A percentile compares a stretch with the other conserved stretches of the same genome.
phyloP scores from a whole-genome alignment of 176 grass and related monocot species.

The Paspalum notatum region DNA sequence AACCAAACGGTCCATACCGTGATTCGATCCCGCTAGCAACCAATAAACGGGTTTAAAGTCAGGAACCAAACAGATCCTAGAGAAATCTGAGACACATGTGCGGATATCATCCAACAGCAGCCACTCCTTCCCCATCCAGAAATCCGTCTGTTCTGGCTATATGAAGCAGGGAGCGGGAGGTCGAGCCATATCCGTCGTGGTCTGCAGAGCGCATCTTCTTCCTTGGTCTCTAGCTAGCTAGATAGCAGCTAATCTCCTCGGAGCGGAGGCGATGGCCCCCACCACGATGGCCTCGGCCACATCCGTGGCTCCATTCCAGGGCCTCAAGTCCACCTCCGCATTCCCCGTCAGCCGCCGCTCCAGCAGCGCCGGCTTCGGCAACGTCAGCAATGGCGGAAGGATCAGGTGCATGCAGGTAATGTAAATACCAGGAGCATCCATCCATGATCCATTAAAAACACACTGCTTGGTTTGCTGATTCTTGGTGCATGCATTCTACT shows the following conservation, averaged over 20 bases:
- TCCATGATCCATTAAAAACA: neutral
- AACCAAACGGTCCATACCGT: no score
- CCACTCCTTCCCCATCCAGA: slow-evolving; percentile 36
- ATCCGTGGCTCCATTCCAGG: slow-evolving; percentile 56
- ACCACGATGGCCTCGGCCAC: slow-evolving; percentile 60
- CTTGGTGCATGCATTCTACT: neutral
- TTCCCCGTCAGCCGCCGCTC: slow-evolving; percentile 43
- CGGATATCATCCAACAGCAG: slow-evolving; percentile 1
- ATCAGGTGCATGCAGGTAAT: slow-evolving; percentile 84
- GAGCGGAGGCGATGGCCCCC: slow-evolving; percentile 47
- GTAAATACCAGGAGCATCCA: no score
- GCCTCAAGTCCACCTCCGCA: slow-evolving; percentile 52
- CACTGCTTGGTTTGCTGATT: neutral
- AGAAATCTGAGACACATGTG: no score
- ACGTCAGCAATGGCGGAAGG: slow-evolving; percentile 62
- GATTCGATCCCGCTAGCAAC: no score
- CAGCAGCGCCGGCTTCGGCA: slow-evolving; percentile 34
- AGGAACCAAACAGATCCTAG: no score
- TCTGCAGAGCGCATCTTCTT: no score
- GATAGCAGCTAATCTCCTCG: neutral
- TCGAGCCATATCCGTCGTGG: no score
- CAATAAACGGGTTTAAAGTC: no score
- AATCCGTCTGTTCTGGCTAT: no score
- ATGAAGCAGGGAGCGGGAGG: neutral
- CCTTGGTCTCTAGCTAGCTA: neutral